phyloP scores from a whole-genome alignment of 2,329 filamentous ascomycete species.

The Pseudocercospora pini-densiflorae region DNA sequence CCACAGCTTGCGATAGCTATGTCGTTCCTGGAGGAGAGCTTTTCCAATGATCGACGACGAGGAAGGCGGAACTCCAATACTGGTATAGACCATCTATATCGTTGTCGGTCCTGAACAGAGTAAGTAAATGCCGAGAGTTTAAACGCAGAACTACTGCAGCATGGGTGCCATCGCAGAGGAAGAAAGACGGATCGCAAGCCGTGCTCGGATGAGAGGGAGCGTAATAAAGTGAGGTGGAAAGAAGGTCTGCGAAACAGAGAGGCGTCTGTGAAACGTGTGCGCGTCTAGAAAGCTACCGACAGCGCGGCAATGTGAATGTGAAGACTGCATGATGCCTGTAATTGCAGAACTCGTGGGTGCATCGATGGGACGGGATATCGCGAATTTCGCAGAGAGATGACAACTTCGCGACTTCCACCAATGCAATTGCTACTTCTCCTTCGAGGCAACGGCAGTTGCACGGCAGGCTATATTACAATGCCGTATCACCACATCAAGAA shows the following conservation, averaged over 20 bases:
- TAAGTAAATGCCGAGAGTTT: background rate
- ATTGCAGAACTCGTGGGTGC: background rate
- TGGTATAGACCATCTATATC: background rate
- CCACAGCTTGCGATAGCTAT: slow-evolving; percentile 10
- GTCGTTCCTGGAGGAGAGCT: background rate
- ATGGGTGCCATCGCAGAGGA: background rate
- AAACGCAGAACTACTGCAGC: background rate
- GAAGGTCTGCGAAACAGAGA: background rate
- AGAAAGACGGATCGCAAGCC: background rate
- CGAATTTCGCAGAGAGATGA: no score
- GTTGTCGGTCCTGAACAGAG: background rate
- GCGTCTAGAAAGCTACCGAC: background rate
- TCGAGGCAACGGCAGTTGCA: background rate
- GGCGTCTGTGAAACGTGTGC: slow-evolving; percentile 3
- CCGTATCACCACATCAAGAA: background rate
- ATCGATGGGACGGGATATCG: background rate
- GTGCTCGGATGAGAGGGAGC: background rate
- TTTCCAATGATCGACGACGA: no score
- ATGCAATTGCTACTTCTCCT: background rate
- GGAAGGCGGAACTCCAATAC: background rate
- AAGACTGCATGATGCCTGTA: background rate
- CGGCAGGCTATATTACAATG: background rate
- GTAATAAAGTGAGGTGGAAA: slow-evolving; percentile 6
- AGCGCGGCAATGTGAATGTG: background rate
- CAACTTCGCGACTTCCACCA: background rate